Conservation (phyloP, 192 early-diverging fungal species). For the Entomortierella chlamydospora region DNA sequence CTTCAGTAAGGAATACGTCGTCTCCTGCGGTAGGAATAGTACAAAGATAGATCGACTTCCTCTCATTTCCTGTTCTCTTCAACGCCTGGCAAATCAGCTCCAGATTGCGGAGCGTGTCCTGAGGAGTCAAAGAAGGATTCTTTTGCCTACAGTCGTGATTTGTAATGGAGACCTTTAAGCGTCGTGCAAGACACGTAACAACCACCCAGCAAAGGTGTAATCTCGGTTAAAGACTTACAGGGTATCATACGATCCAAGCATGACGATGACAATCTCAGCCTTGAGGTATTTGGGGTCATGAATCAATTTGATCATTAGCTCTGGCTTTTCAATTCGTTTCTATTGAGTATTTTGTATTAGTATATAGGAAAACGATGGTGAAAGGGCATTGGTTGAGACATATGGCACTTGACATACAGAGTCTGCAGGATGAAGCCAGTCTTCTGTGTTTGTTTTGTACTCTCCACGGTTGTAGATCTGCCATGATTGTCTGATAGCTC, state of each 20-base stretch:
- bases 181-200: too few species aligned
- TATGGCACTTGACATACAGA: constrained; percentile 23
- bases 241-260: constrained; percentile 51
- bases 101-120: constrained; percentile 43
- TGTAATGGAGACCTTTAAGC: too few species aligned
- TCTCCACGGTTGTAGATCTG: constrained; percentile 53
- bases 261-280: constrained; percentile 52
- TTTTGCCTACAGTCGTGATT: constrained; percentile 9
- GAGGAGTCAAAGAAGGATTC: constrained; percentile 28
- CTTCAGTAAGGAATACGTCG: constrained; percentile 25
- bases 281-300: constrained; percentile 41
- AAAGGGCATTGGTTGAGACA: too few species aligned
- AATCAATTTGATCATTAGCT: constrained; percentile 25
- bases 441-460: constrained; percentile 44
- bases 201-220: too few species aligned
- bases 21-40: constrained; percentile 54
- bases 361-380: too few species aligned
- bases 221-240: constrained; percentile 25
- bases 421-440: constrained; percentile 54
- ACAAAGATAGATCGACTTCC: constrained; percentile 46
- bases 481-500: constrained; percentile 46
- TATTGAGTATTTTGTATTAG: too few species aligned
- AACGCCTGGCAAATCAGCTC: constrained; percentile 45
- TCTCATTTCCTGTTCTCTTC: constrained; percentile 25
- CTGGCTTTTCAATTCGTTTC: constrained; percentile 41